Evolutionary conservation across 225 moss, liverwort and hornwort genomes (phyloP).

Genomic region (Polytrichum commune): DNA sequence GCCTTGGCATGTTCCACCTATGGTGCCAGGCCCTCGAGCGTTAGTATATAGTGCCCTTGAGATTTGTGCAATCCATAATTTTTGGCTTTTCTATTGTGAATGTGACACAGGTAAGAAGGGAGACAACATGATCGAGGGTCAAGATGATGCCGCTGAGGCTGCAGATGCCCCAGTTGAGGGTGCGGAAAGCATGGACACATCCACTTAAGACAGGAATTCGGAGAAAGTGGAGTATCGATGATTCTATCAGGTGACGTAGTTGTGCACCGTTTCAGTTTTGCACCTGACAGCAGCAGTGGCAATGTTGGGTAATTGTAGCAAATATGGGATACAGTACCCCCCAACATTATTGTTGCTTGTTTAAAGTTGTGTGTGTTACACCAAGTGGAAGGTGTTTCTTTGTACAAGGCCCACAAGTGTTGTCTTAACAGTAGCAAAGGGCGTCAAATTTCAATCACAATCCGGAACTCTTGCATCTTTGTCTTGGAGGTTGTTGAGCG

Average conservation of each 20-base stretch:
- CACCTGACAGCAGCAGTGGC: slow-evolving; percentile 31
- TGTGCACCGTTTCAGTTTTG: slow-evolving; percentile 69
- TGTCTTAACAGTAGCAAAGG: not conserved
- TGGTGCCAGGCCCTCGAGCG: no score
- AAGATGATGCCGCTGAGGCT: slow-evolving; percentile 43
- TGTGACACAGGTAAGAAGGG: slow-evolving; percentile 67
- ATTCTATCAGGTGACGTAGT: slow-evolving; percentile 28
- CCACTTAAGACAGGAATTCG: slow-evolving; percentile 31
- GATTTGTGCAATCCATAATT: no score
- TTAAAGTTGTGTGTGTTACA: slow-evolving; percentile 19
- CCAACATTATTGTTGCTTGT: slow-evolving; percentile 21
- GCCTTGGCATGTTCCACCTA: no score
- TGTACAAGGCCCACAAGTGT: slow-evolving; percentile 9
- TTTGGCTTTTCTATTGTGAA: no score
- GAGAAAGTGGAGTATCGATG: slow-evolving; percentile 32
- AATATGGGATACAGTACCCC: slow-evolving; percentile 16
- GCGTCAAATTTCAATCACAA: not conserved
- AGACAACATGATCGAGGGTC: slow-evolving; percentile 51
- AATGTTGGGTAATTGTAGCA: slow-evolving; percentile 31
- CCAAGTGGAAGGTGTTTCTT: slow-evolving; percentile 10
- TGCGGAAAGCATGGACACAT: slow-evolving; percentile 72
- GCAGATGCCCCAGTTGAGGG: slow-evolving; percentile 35
- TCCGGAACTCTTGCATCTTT: not conserved
- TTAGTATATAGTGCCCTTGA: no score
- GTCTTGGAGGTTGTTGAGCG: not conserved